Base-by-base conservation (phyloP, 2,329 filamentous ascomycete species). In the Fusarium setosum region DNA sequence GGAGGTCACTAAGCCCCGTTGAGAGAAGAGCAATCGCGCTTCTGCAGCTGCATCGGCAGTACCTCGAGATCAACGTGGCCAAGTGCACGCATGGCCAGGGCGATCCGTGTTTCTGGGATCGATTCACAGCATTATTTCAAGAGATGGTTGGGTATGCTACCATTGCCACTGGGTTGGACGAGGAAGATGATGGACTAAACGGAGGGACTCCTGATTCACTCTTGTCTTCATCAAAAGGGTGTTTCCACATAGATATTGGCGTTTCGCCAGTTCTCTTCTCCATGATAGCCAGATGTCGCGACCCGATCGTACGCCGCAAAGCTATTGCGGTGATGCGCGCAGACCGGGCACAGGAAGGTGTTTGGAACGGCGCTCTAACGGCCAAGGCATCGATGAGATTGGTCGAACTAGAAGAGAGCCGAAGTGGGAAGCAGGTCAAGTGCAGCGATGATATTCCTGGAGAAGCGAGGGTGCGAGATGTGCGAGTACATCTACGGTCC, bases 41-140 rank as follows among this genome's bases (percentile, higher is more conserved):
- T 1, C n/a, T 66, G 3, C 59, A 67, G 4, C 40, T 67, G 12
- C 58, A 66, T 10, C 37, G 59, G 0, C 66, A 13, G 17, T 66
- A 66, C 6, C 23, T 63, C 0, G 49, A 66, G 6, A 32, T 67
- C 4, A 67, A 66, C 2, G 53, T 63, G 0, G 35, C 63, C 1
- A 63, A 65, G 4, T 67, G 63, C 6, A 2, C 40, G 1, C 17
- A 50, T 1, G 63, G 63, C 1, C 59, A 63, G 29, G 63, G 63
- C 0, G 37, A 66, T 8, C 63, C 63, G 1, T 66, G 53, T 4
- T 67, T 66, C n/a, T 66, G 63, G 63, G 63, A 66, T 3, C 41
- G 24, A 1, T 67, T 63, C 10, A 67, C 49, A 0, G 3, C 26
- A 0, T 49, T 67, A 4, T 66, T 66, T 5, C 40, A 38, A 0